Percentiles rank a stretch among this genome's conserved stretches.
These are phyloP conservation scores for Thuidium tamariscinum DNA, from an alignment of 225 moss, liverwort and hornwort genomes.

Conservation along the genomic window DNA sequence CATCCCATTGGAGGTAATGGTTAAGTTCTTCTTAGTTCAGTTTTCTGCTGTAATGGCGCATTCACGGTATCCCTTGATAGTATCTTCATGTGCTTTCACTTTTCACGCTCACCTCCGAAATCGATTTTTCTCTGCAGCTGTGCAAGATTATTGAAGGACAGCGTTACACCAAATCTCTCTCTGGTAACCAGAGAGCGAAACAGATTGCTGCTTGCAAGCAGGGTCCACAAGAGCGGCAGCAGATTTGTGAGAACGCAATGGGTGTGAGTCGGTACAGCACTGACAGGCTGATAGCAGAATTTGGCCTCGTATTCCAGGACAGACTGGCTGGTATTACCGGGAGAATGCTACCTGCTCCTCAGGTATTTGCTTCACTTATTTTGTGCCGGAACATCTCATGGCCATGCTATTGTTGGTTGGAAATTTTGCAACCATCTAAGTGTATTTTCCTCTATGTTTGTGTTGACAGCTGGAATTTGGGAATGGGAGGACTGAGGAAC, in stretches of 20 bases:
- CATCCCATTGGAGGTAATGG: constrained; percentile 33
- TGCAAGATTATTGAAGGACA: constrained; percentile 66
- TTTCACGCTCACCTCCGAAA: background rate
- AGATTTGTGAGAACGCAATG: constrained; percentile 53
- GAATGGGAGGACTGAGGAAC: constrained; percentile 49
- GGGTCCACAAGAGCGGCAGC: constrained; percentile 39
- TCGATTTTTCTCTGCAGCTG: constrained; percentile 21
- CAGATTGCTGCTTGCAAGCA: constrained; percentile 65
- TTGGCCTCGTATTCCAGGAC: constrained; percentile 42
- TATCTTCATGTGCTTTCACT: background rate
- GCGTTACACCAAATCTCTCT: constrained; percentile 54
- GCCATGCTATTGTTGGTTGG: background rate
- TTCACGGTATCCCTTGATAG: background rate
- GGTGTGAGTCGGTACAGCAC: constrained; percentile 34
- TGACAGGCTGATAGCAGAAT: constrained; percentile 54
- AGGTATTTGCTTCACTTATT: constrained; percentile 7
- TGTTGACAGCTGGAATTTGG: constrained; percentile 64
- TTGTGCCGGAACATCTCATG: background rate
- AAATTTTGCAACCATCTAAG: background rate
- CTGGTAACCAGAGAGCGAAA: constrained; percentile 35
- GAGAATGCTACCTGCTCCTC: constrained; percentile 58
- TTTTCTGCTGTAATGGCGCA: background rate
- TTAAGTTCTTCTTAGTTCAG: background rate
- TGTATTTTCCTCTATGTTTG: background rate
- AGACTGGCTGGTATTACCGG: constrained; percentile 39